Percentiles rank a stretch among this genome's conserved stretches.
phyloP scores from a whole-genome alignment of 495 filamentous ascomycete genomes.

The Sordaria brevicollis region DNA sequence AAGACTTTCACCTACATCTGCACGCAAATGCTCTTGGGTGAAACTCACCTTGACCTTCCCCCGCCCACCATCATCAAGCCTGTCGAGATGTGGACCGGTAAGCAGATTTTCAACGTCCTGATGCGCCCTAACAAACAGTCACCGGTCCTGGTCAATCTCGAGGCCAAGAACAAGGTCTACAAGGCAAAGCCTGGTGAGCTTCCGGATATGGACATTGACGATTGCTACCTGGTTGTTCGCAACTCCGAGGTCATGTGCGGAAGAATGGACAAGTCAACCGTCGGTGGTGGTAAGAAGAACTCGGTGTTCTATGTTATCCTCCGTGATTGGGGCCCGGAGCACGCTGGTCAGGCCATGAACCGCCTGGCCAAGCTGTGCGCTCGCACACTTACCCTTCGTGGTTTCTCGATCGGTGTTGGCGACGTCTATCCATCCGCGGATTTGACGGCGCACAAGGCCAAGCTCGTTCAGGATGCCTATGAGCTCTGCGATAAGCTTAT shows the following conservation, averaged over 20 bases:
- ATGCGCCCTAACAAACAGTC: conserved; percentile 82
- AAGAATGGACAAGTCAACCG: conserved; percentile 92
- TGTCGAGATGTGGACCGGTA: conserved; percentile 87
- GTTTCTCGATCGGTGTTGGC: conserved; percentile 92
- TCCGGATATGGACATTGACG: conserved; percentile 72
- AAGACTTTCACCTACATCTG: conserved; percentile 79
- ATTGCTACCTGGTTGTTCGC: conserved; percentile 80
- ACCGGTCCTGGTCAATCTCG: conserved; percentile 78
- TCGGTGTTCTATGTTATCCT: conserved; percentile 95
- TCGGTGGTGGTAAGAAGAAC: conserved; percentile 94
- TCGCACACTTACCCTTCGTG: conserved; percentile 75
- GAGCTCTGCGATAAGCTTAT: conserved; percentile 78
- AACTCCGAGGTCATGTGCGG: conserved; percentile 99
- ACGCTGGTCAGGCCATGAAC: conserved; percentile 88
- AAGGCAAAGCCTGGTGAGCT: conserved; percentile 38
- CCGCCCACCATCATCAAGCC: conserved; percentile 79
- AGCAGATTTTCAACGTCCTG: conserved; percentile 91
- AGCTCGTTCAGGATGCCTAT: conserved; percentile 71
- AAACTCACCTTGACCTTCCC: conserved; percentile 72
- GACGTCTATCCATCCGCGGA: conserved; percentile 75
- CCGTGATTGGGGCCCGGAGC: conserved; percentile 83
- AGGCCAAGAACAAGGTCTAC: conserved; percentile 83
- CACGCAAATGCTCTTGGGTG: conserved; percentile 83
- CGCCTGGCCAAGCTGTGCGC: conserved; percentile 83
- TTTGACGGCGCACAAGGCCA: conserved; percentile 58